Conservation (phyloP, 2,329 filamentous ascomycete genomes). For the Colletotrichum sp. region DNA sequence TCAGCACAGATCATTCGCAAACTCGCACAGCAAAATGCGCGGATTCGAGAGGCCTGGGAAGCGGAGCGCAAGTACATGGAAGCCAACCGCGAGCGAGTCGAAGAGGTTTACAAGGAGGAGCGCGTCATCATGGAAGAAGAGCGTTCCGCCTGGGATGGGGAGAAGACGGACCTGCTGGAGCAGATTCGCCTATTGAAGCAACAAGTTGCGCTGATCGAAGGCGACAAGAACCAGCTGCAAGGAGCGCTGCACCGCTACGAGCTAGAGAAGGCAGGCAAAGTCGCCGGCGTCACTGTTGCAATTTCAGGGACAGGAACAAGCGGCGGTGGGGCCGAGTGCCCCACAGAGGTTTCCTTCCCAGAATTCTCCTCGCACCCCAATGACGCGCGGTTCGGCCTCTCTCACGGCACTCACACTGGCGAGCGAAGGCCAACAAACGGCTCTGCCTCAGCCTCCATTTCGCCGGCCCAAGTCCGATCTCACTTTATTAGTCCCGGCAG, state of each 20-base stretch:
- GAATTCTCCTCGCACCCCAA: slow-evolving; percentile 28
- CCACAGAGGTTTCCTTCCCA: slow-evolving; percentile 15
- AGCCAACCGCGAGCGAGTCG: slow-evolving; percentile 55
- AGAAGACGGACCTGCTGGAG: slow-evolving; percentile 44
- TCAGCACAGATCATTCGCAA: slow-evolving; percentile 42
- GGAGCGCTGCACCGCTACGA: slow-evolving; percentile 15
- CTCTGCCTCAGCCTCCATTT: slow-evolving; percentile 22
- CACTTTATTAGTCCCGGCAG: slow-evolving; percentile 27
- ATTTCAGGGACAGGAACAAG: slow-evolving; percentile 13
- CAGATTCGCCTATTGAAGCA: slow-evolving; percentile 47
- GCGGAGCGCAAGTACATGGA: slow-evolving; percentile 58
- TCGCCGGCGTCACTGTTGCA: slow-evolving; percentile 20
- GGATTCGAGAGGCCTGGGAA: slow-evolving; percentile 55
- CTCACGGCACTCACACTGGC: slow-evolving; percentile 4
- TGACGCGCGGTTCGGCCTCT: slow-evolving; percentile 20
- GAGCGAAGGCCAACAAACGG: slow-evolving; percentile 16
- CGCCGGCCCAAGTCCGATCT: slow-evolving; percentile 18
- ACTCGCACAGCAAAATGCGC: slow-evolving; percentile 44
- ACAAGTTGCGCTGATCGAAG: slow-evolving; percentile 38
- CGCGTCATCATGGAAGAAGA: slow-evolving; percentile 58
- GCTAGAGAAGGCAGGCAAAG: slow-evolving; percentile 21
- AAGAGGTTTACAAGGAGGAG: slow-evolving; percentile 61
- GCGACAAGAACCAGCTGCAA: slow-evolving; percentile 33
- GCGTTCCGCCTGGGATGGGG: slow-evolving; percentile 48
- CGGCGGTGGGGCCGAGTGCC: slow-evolving; percentile 17